A percentile compares a stretch with the other conserved stretches of the same genome.
These are phyloP conservation scores for Candida ponderosae DNA, from an alignment of 805 yeast species.

Conservation along the genomic window DNA sequence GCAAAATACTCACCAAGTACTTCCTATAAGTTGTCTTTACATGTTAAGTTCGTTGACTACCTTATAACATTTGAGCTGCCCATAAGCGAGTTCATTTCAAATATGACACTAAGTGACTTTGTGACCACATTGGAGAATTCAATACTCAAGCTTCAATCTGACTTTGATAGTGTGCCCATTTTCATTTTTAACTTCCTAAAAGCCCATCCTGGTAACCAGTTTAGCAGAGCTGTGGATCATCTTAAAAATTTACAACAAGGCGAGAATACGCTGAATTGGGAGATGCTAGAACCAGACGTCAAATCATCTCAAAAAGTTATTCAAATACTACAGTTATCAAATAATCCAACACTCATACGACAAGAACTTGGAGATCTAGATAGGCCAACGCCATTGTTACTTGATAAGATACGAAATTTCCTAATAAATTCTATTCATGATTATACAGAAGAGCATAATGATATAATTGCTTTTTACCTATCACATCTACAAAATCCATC, in stretches of 20 bases:
- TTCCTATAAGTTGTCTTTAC: conserved; percentile 13
- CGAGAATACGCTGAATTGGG: too few relatives aligned
- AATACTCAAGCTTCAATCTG: too few relatives aligned
- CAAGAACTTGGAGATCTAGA: conserved; percentile 7
- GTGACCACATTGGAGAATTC: too few relatives aligned
- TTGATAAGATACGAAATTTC: conserved; percentile 7
- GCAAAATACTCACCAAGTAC: conserved; percentile 8
- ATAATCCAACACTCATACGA: conserved; percentile 7
- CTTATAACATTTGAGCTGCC: conserved; percentile 8
- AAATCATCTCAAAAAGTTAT: too few relatives aligned
- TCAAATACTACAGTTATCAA: too few relatives aligned
- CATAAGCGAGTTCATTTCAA: conserved; percentile 12
- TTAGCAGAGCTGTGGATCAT: too few relatives aligned
- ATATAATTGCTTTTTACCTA: conserved; percentile 4
- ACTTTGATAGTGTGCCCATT: too few relatives aligned
- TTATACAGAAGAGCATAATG: neutral
- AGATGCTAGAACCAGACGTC: too few relatives aligned
- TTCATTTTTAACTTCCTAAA: too few relatives aligned
- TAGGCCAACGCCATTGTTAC: conserved; percentile 11
- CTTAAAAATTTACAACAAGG: too few relatives aligned
- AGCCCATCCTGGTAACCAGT: too few relatives aligned
- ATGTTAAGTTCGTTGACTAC: conserved; percentile 14
- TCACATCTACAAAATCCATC: neutral
- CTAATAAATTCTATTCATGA: neutral
- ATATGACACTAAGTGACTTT: conserved; percentile 2